A percentile compares a stretch with the other conserved stretches of the same genome.
Conservation (phyloP, 2,329 filamentous ascomycete genomes). For the Paraphaeosphaeria minitans region DNA sequence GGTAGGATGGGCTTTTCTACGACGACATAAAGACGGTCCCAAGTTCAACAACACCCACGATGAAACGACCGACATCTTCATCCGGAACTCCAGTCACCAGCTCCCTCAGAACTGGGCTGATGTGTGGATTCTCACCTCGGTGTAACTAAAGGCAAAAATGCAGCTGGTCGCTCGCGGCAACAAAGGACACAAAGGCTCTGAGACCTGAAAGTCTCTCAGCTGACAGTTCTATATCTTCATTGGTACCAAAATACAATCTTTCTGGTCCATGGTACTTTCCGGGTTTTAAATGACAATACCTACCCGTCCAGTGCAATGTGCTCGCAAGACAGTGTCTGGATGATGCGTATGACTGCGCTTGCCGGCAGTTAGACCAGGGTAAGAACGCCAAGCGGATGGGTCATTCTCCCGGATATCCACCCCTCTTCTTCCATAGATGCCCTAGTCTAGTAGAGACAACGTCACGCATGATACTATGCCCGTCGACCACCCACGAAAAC, state of each 20-base stretch:
- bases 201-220: background rate
- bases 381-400: background rate
- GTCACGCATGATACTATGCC: background rate
- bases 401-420: background rate
- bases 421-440: background rate
- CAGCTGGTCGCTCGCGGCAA: background rate
- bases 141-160: background rate
- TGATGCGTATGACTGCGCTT: background rate
- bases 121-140: background rate
- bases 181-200: background rate
- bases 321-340: background rate
- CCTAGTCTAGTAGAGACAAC: background rate
- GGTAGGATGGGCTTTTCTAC: conserved; percentile 23
- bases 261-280: background rate
- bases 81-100: background rate
- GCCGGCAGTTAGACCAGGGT: background rate
- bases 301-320: background rate
- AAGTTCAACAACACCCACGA: conserved; percentile 2
- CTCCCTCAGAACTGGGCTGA: background rate
- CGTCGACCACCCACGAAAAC: background rate
- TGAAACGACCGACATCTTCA: background rate
- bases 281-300: background rate
- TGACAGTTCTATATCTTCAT: background rate
- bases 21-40: conserved; percentile 3
- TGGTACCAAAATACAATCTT: background rate